Conservation (phyloP, 352 stramenopile genomes). For the Globisporangium spiculum region DNA sequence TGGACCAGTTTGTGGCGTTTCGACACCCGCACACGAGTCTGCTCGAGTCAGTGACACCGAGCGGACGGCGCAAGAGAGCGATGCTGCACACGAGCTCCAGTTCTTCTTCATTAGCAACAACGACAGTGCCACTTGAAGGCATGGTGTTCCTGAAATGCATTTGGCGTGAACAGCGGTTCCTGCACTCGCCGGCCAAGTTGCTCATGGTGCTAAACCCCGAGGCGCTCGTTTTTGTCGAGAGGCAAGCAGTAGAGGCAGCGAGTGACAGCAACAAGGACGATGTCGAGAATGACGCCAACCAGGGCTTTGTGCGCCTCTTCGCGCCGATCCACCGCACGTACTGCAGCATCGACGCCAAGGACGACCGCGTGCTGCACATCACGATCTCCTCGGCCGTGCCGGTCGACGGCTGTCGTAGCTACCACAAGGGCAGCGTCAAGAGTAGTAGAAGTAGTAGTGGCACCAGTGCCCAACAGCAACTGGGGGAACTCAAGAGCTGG, state of each 20-base stretch:
- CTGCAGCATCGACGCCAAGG: constrained; percentile 60
- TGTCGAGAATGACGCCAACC: constrained; percentile 26
- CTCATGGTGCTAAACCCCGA: constrained; percentile 76
- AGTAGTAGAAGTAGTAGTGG: constrained; percentile 5
- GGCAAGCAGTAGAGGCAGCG: constrained; percentile 7
- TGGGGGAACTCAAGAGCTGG: constrained; percentile 41
- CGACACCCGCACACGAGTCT: constrained; percentile 56
- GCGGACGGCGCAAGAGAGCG: constrained; percentile 5
- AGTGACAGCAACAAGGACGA: constrained; percentile 13
- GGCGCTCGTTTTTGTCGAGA: constrained; percentile 66
- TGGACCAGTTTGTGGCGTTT: constrained; percentile 54
- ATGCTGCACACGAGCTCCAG: background rate
- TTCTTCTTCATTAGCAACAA: background rate
- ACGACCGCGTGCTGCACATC: constrained; percentile 70
- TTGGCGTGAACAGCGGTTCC: constrained; percentile 77
- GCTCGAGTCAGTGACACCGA: constrained; percentile 25
- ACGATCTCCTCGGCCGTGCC: constrained; percentile 53
- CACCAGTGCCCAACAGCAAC: constrained; percentile 1
- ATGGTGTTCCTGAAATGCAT: constrained; percentile 73
- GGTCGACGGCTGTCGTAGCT: constrained; percentile 60
- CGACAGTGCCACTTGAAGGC: constrained; percentile 39
- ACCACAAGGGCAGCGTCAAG: constrained; percentile 38
- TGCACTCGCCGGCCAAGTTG: constrained; percentile 53
- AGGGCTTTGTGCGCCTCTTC: constrained; percentile 55
- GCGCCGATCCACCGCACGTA: constrained; percentile 72